Evolutionary conservation across 371 early-diverging fungal genomes (phyloP), one percentile per base, ranked within the genome.

Genomic region (Apophysomyces elegans): DNA sequence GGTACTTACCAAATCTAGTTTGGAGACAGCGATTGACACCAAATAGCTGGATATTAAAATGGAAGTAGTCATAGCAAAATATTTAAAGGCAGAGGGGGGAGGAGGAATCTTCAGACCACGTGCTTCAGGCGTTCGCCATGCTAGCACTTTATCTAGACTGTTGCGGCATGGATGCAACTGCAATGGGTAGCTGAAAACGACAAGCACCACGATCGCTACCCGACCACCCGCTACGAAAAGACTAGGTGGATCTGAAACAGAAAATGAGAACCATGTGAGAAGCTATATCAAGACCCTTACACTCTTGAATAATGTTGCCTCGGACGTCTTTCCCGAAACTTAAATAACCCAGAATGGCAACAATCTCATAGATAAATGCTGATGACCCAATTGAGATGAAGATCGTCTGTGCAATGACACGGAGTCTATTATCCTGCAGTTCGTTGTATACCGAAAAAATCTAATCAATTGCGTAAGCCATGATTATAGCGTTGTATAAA

Each of bases 91-190:
- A 2, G 76, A 76, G 13, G 83, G 75, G 26, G 76, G 75, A 1
- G 63, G 60, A 9, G 66, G 75, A 8, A 69, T 66, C 54, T 80
- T 76, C 16, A 69, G 58, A 0, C 74, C 76, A 14, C 67, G 59
- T 18, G 71, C 72, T 56, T 70, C 68, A 18, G 68, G 63, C 7
- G 76, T 64, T 11, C 70, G 62, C 67, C 68, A 72, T 7, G 76
- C 68, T 0, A 93, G 59, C 1, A 97, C 87, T 73, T 96, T 98
- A 74, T 95, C 93, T 32, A 99, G 77, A 36, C 95, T 96, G 2
- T 88, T 92, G 59, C 99, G 89, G 69, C 94, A 93, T 3, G 99
- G 99, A 68, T 98, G 96, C 58, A 92, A 86, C 79, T 99, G 99
- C 8, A 99, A 83, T 5, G 99, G 99, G 85, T 96, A 99, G 4